Conservation (phyloP, 2,329 filamentous ascomycete species). For the Pseudogymnoascus sp. region DNA sequence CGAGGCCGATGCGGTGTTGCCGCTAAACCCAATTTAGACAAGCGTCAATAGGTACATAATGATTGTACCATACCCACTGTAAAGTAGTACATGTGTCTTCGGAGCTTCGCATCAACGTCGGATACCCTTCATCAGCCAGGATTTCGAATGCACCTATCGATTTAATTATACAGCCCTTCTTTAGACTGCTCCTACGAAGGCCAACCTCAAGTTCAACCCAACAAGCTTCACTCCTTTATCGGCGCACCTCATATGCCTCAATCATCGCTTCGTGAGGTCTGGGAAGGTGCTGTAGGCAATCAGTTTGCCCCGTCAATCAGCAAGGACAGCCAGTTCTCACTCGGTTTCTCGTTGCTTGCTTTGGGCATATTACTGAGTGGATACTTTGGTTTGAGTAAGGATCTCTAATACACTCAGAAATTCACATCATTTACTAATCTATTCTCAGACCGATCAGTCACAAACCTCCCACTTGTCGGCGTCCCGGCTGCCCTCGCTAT, state of each 20-base stretch:
- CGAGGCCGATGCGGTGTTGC: not conserved
- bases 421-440: slow-evolving; percentile 20
- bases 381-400: slow-evolving; percentile 77
- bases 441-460: slow-evolving; percentile 66
- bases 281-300: slow-evolving; percentile 83
- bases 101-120: slow-evolving; percentile 2
- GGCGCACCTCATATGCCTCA: slow-evolving; percentile 6
- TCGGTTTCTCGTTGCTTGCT: slow-evolving; percentile 69
- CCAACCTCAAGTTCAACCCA: not conserved
- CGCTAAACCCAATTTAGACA: not conserved
- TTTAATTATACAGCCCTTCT: not conserved
- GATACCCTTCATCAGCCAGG: not conserved
- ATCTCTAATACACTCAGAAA: not conserved
- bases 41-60: not conserved
- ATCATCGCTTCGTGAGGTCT: slow-evolving; percentile 76
- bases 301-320: slow-evolving; percentile 72
- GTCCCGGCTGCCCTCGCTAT: slow-evolving; percentile 81
- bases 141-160: not conserved
- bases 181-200: not conserved
- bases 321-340: slow-evolving; percentile 75
- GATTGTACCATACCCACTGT: slow-evolving; percentile 3
- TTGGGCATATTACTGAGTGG: slow-evolving; percentile 65
- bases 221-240: slow-evolving; percentile 5
- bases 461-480: slow-evolving; percentile 69
- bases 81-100: slow-evolving; percentile 9